Evolutionary conservation across 2,329 filamentous ascomycete genomes (phyloP), one percentile per base, ranked within the genome.

Genomic region (Ophiostoma himal-ulmi): DNA sequence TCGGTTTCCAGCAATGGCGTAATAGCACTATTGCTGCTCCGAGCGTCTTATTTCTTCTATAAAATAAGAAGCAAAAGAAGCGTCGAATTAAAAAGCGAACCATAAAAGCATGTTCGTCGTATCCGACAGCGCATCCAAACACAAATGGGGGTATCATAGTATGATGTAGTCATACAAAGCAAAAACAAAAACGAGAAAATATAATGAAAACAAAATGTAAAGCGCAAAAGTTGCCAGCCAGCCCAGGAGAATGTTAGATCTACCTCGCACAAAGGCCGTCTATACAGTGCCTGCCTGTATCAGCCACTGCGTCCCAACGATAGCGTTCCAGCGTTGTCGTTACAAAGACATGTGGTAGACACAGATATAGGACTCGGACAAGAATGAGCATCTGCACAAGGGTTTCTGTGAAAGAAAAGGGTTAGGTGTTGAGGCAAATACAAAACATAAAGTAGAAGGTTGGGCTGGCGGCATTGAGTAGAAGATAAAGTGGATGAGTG

Each of bases 91-190:
- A 69, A 69, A 52, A 52, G 37, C 68, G 57, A 69, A 65, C 68
- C 62, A 57, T 7, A 68, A 68, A 69, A 73, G 74, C 72, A 52
- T 70, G 62, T 70, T 71, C 54, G 69, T 39, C 44, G 34, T 52
- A 44, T 67, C 37, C 74, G 81, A 83, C 81, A 82, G 82, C 82
- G 81, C 83, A 84, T 83, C 76, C 77, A 82, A 83, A 84, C 81
- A 82, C 81, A 78, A 75, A 81, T 84, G 82, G 83, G 73, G 83
- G 83, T 85, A 85, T 85, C 83, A 82, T 83, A 79, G 77, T 77
- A 78, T 76, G 76, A 77, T 75, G 3, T 74, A 70, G 67, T 75
- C 75, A 70, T 67, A 70, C 70, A 69, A 68, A 67, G 74, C 72
- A 74, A 70, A 73, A 62, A 71, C 69, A 70, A 72, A 73, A 66